These are phyloP conservation scores for Penicillium sp. DNA, from an alignment of 2,329 filamentous ascomycete genomes.

Conservation along the genomic window DNA sequence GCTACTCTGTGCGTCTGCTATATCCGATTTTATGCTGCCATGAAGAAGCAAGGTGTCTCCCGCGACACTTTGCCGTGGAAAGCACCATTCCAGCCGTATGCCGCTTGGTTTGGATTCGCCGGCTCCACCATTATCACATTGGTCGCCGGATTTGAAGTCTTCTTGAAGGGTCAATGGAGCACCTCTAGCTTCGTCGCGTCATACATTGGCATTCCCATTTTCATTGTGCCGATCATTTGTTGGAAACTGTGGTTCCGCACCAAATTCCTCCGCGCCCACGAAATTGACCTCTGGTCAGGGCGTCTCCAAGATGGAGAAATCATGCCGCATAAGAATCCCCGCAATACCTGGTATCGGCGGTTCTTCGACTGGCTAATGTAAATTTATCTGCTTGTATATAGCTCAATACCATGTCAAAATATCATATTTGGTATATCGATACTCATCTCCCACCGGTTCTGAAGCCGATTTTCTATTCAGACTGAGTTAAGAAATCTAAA, in stretches of 20 bases:
- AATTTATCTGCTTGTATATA: constrained; percentile 17
- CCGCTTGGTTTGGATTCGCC: constrained; percentile 59
- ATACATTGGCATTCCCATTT: constrained; percentile 45
- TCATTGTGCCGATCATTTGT: constrained; percentile 41
- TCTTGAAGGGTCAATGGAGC: constrained; percentile 34
- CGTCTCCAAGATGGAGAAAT: constrained; percentile 34
- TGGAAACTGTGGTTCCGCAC: constrained; percentile 44
- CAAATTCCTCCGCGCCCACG: constrained; percentile 29
- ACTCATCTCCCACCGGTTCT: constrained; percentile 3
- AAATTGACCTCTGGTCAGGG: constrained; percentile 34
- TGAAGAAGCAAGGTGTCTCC: constrained; percentile 39
- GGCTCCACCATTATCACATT: constrained; percentile 61
- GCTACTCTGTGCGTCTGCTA: constrained; percentile 45
- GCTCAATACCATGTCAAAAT: constrained; percentile 3
- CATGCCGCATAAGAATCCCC: constrained; percentile 11
- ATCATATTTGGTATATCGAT: not conserved
- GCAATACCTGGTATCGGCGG: constrained; percentile 21
- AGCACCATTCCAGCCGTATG: constrained; percentile 58
- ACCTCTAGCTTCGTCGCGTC: constrained; percentile 40
- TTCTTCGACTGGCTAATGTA: constrained; percentile 30
- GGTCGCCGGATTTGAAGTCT: constrained; percentile 65
- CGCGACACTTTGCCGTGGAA: constrained; percentile 48
- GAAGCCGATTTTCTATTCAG: constrained; percentile 3
- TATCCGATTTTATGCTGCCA: constrained; percentile 54
- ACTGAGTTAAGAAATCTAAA: not conserved